Percentiles rank a stretch among this genome's conserved stretches.
These are phyloP conservation scores for Spatholobus suberectus DNA, from an alignment of 306 rosid species.

Conservation along the genomic window DNA sequence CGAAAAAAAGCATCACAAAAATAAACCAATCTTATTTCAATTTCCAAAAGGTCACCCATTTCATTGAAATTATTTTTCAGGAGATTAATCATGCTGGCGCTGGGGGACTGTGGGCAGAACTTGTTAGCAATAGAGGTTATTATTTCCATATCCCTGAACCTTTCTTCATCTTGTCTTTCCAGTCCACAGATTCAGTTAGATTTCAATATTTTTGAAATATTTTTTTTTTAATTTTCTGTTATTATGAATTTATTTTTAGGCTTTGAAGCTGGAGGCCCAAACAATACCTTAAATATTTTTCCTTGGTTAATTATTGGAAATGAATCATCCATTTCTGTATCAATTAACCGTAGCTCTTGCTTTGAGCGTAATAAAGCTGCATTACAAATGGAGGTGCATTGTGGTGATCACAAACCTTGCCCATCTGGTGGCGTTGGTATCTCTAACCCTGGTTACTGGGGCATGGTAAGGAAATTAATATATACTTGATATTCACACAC, in stretches of 20 bases:
- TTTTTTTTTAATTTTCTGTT: too few species aligned
- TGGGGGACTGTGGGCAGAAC: constrained; percentile 54
- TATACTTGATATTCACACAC: neutral
- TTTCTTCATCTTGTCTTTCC: neutral
- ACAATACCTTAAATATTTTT: constrained; percentile 54
- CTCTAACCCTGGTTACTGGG: constrained; percentile 72
- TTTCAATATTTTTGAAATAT: neutral
- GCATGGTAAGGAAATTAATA: constrained; percentile 18
- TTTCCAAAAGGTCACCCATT: neutral
- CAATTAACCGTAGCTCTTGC: constrained; percentile 69
- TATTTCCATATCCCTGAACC: neutral
- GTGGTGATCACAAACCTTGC: constrained; percentile 58
- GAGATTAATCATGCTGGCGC: constrained; percentile 50
- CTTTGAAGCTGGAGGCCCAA: constrained; percentile 60
- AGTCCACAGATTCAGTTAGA: neutral
- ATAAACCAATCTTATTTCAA: too few species aligned
- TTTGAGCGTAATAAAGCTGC: constrained; percentile 82
- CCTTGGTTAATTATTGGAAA: constrained; percentile 82
- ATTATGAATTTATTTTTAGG: neutral
- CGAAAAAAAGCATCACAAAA: too few species aligned
- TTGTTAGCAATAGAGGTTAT: constrained; percentile 48
- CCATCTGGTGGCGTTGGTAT: constrained; percentile 78
- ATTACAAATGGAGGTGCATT: constrained; percentile 72
- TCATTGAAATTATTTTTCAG: constrained; percentile 14
- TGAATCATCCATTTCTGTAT: constrained; percentile 59